Conservation (phyloP, 208 protist genomes). For the Trypanosoma scelopori region DNA sequence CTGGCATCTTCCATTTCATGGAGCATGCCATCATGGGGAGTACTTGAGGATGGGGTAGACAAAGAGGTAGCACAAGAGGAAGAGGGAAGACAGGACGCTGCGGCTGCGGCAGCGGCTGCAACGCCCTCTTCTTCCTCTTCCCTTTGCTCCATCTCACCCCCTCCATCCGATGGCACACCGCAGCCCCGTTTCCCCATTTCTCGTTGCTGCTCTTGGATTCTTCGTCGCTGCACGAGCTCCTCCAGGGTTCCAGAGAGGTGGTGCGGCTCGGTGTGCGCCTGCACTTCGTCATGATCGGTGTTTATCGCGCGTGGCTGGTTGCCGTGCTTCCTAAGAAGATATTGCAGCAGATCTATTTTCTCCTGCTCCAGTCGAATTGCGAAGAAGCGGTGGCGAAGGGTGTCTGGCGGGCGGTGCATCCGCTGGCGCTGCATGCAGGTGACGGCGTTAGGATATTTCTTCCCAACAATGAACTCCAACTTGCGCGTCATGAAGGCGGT, state of each 20-base stretch:
- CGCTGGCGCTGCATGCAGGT: constrained; percentile 56
- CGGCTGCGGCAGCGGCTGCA: too few species aligned
- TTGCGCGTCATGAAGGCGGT: constrained; percentile 78
- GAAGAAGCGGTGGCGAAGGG: constrained; percentile 71
- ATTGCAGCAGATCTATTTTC: constrained; percentile 64
- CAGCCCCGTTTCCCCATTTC: not conserved
- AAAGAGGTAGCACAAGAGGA: not conserved
- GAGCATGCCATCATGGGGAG: not conserved
- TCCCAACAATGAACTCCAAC: constrained; percentile 67
- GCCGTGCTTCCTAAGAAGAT: constrained; percentile 66
- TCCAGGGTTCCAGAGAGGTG: constrained; percentile 50
- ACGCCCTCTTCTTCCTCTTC: constrained; percentile 1
- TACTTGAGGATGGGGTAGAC: not conserved
- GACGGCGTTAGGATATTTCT: constrained; percentile 48
- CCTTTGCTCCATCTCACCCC: not conserved
- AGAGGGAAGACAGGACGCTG: too few species aligned
- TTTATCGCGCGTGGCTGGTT: constrained; percentile 42
- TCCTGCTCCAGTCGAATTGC: constrained; percentile 51
- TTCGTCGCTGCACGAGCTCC: constrained; percentile 29
- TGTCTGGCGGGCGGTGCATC: constrained; percentile 59
- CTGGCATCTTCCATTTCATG: constrained; percentile 26
- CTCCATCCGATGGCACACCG: not conserved
- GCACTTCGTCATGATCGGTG: constrained; percentile 50
- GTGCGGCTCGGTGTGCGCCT: constrained; percentile 40
- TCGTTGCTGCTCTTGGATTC: not conserved